Evolutionary conservation across 345 rosid genomes (phyloP), one percentile per base, ranked within the genome.

Genomic region (Bruguiera gymnorhiza): DNA sequence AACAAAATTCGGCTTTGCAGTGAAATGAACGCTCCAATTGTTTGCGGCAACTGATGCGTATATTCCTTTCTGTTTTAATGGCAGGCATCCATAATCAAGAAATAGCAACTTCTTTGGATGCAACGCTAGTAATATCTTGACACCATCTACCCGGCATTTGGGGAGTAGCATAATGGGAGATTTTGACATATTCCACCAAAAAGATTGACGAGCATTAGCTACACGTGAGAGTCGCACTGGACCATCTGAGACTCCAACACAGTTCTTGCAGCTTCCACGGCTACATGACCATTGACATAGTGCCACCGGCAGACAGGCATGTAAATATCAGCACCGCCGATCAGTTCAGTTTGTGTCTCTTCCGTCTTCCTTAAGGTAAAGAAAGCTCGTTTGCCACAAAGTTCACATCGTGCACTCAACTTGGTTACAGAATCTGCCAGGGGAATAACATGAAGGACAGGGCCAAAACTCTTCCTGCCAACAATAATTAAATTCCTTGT

Each of bases 241-340:
- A 76, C 78, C 55, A 81, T 82, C 65, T 76, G 65, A 27, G 89
- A 81, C 77, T 82, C 89, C 58, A 85, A 63, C 27, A 86, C 86
- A 64, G 62, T 81, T 71, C 89, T 88, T n/a, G 97, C 83, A 27
- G 90, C 85, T 70, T 87, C 94, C 63, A 83, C 81, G 32, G 84
- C 88, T 23, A 72, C 87, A 72, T 89, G 92, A 63, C 97, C 98
- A 1, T 78, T 80, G 4, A 86, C 87, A 70, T 91, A 91, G 60
- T 91, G 97, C 70, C 64, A 80, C 36, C 98, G 69, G 70, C 98
- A 91, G 10, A 93, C 96, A 0, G 98, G 94, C 97, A 91, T 93
- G 79, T 91, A 91, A 4, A 88, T 76, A 62, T 93, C 89, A 2
- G 95, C 83, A 2, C 97, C 98, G 0, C 92, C 97, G 0, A 94